phyloP scores from a whole-genome alignment of 371 early-diverging fungal species.

The Lichtheimia corymbifera region DNA sequence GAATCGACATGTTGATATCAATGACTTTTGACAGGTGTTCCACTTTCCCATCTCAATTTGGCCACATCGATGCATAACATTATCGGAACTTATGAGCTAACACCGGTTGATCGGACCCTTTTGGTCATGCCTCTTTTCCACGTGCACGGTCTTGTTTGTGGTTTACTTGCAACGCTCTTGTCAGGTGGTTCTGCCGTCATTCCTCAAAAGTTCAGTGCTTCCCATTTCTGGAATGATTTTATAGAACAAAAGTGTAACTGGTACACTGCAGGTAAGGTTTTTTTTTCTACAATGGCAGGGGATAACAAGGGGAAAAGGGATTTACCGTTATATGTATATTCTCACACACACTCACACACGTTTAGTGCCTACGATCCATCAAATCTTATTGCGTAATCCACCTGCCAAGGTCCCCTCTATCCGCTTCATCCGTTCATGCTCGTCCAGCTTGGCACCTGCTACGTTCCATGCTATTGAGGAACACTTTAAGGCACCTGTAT shows the following conservation, averaged over 20 bases:
- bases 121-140: conserved; percentile 94
- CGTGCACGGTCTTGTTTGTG: conserved; percentile 87
- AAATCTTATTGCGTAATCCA: conserved; percentile 70
- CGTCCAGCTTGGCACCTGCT: conserved; percentile 79
- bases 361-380: conserved; percentile 86
- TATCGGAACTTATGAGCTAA: conserved; percentile 66
- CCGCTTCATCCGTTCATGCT: conserved; percentile 87
- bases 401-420: conserved; percentile 51
- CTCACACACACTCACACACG: not conserved
- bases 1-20: not conserved
- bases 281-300: conserved; percentile 1
- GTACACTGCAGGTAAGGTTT: conserved; percentile 70
- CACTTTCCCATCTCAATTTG: conserved; percentile 82
- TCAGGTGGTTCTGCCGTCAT: conserved; percentile 81
- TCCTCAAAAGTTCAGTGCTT: conserved; percentile 80
- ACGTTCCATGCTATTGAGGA: conserved; percentile 72
- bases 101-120: conserved; percentile 62
- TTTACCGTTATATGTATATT: not conserved
- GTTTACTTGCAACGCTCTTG: conserved; percentile 70
- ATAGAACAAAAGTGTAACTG: conserved; percentile 62
- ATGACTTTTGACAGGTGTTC: conserved; percentile 59
- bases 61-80: conserved; percentile 77
- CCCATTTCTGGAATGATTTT: conserved; percentile 81
- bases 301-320: not conserved
- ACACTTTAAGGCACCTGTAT: conserved; percentile 74